phyloP scores from a whole-genome alignment of 192 early-diverging fungal species.

The Linnemannia zychae region DNA sequence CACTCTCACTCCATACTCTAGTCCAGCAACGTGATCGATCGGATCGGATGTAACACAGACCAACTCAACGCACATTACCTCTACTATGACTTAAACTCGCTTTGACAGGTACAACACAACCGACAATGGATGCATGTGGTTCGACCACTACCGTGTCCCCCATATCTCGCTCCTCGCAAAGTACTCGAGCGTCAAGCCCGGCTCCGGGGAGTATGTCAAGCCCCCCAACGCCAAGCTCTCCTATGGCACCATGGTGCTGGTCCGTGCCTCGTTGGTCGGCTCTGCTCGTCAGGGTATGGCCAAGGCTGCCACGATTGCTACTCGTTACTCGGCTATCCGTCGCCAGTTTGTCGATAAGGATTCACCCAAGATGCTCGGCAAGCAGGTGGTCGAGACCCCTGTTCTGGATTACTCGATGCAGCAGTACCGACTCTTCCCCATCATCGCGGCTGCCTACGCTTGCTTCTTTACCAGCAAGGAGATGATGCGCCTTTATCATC shows the following conservation, averaged over 20 bases:
- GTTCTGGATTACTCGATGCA: conserved; percentile 85
- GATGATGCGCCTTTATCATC: conserved; percentile 70
- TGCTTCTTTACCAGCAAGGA: conserved; percentile 77
- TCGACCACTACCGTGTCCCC: conserved; percentile 85
- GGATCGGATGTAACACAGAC: neutral
- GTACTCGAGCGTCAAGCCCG: conserved; percentile 75
- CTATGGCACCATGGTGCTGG: conserved; percentile 91
- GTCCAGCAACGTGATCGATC: neutral
- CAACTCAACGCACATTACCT: neutral
- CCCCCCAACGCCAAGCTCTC: conserved; percentile 85
- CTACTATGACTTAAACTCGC: conserved; percentile 49
- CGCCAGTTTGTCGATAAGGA: conserved; percentile 78
- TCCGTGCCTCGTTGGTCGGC: conserved; percentile 82
- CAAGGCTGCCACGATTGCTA: conserved; percentile 77
- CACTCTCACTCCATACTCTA: neutral
- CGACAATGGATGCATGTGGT: conserved; percentile 90
- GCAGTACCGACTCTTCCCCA: conserved; percentile 78
- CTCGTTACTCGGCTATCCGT: conserved; percentile 79
- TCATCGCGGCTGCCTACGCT: conserved; percentile 79
- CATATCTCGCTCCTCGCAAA: conserved; percentile 82
- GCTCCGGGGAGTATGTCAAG: conserved; percentile 76
- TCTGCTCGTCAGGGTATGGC: conserved; percentile 71
- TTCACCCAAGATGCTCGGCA: conserved; percentile 54
- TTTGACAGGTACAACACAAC: conserved; percentile 72
- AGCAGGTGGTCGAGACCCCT: conserved; percentile 68